Base-by-base conservation (phyloP, 1,139 yeast species). In the Kodamaea derodonti region DNA sequence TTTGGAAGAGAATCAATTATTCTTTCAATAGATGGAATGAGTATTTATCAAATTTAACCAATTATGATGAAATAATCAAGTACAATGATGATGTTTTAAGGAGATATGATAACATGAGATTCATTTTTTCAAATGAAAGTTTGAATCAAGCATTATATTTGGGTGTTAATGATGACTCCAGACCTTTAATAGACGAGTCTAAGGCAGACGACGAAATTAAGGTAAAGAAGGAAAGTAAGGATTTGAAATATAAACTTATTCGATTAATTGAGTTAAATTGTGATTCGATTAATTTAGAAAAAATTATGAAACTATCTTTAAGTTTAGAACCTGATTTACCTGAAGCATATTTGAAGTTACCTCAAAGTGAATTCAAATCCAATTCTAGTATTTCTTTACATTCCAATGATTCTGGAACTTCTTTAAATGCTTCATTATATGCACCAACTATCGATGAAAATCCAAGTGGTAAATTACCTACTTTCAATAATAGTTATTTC, bases 11-110 rank as follows among this genome's bases (percentile, higher is more conserved):
- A 35, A 78, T 87, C 5, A 73, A 77, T 39, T 80, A 82, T 40
- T 84, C 94, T 0, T 82, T 87, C 51, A 77, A 72, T 41, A 78
- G 95, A 49, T 88, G 97, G 97, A 78, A 80, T 44, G 82, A 75
- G 27, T 85, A 80, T 52, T 58, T 80, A 45, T 42, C 51, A 17
- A 72, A 72, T 35, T 53, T 71, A 42, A 41, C 50, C 20, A 63
- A 69, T 38, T 57, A 61, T 33, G 49, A 53, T 15, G 70, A 67
- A 24, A 63, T 69, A 20, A 68, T 69, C 32, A 54, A 58, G 29
- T 69, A 66, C 40, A 69, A 69, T 45, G 69, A 65, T 32, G 71
- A 68, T 41, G 71, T 69, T 3, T 54, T 69, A 40, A 54, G 64
- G 37, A 49, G 72, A 27, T 69, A 69, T 39, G 72, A 69, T 38